These are phyloP conservation scores for Trichoderma sp. DNA, from an alignment of 2,329 filamentous ascomycete genomes.

Conservation along the genomic window DNA sequence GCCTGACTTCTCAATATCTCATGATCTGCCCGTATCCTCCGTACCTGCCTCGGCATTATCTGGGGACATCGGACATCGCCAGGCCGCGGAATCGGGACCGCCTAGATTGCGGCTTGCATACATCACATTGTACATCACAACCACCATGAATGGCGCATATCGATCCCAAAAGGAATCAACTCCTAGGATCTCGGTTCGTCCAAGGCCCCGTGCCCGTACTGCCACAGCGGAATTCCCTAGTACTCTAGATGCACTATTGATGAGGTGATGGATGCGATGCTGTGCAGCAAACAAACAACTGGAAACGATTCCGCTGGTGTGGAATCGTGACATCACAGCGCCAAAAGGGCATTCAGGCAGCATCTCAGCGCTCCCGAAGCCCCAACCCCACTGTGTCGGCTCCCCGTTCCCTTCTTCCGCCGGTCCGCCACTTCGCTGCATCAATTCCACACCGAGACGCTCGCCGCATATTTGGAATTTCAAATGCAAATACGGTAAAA, in stretches of 20 bases:
- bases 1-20: background rate
- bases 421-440: background rate
- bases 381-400: background rate
- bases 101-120: background rate
- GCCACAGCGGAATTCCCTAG: background rate
- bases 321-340: slow-evolving; percentile 12
- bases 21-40: background rate
- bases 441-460: background rate
- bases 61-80: background rate
- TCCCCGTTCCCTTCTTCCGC: background rate
- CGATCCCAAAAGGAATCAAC: background rate
- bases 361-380: background rate
- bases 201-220: background rate
- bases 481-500: background rate
- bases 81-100: background rate
- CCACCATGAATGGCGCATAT: background rate
- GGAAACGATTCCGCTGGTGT: background rate
- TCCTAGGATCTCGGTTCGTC: background rate
- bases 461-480: background rate
- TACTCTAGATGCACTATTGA: background rate
- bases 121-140: background rate
- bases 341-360: background rate
- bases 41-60: background rate
- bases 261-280: background rate
- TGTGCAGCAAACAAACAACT: background rate